Evolutionary conservation across 2,329 filamentous ascomycete genomes (phyloP).

Genomic region (Zalaria obscura): DNA sequence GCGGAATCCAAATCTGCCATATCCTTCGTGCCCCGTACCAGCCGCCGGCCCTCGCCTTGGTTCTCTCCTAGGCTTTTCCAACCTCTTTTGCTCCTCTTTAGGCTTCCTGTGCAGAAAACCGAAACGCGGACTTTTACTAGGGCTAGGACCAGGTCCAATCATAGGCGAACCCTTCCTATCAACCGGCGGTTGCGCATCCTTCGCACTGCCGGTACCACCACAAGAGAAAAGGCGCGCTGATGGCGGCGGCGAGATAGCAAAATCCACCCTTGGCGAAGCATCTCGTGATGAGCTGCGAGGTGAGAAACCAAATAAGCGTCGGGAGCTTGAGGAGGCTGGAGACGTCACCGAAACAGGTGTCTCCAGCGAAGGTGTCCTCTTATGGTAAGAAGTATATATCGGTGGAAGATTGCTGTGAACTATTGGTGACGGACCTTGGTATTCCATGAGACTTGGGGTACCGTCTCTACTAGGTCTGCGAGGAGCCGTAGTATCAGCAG

Average conservation of each 20-base stretch:
- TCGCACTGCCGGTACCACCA: slow-evolving; percentile 7
- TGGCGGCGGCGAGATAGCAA: slow-evolving; percentile 15
- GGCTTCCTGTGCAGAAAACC: slow-evolving; percentile 63
- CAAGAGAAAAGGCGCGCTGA: slow-evolving; percentile 9
- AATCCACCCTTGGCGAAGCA: slow-evolving; percentile 17
- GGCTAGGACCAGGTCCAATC: slow-evolving; percentile 38
- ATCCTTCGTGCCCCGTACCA: slow-evolving; percentile 88
- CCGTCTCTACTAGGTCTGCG: slow-evolving; percentile 30
- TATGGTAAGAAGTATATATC: slow-evolving; percentile 34
- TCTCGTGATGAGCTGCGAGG: slow-evolving; percentile 17
- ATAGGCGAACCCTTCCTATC: slow-evolving; percentile 20
- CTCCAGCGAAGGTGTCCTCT: slow-evolving; percentile 35
- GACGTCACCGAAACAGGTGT: slow-evolving; percentile 16
- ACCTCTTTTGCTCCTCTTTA: slow-evolving; percentile 43
- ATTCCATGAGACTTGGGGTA: slow-evolving; percentile 26
- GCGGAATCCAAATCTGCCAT: slow-evolving; percentile 51
- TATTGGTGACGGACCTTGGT: slow-evolving; percentile 35
- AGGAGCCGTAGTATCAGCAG: slow-evolving; percentile 29
- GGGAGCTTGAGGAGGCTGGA: slow-evolving; percentile 19
- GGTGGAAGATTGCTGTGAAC: slow-evolving; percentile 41
- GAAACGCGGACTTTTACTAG: slow-evolving; percentile 52
- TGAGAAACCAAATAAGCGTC: slow-evolving; percentile 23
- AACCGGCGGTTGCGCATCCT: slow-evolving; percentile 5
- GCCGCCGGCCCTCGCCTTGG: slow-evolving; percentile 67
- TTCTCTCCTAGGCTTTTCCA: slow-evolving; percentile 44